A percentile compares a stretch with the other conserved stretches of the same genome.
Conservation (phyloP, 768 basidiomycete genomes). For the Tylopilus felleus region DNA sequence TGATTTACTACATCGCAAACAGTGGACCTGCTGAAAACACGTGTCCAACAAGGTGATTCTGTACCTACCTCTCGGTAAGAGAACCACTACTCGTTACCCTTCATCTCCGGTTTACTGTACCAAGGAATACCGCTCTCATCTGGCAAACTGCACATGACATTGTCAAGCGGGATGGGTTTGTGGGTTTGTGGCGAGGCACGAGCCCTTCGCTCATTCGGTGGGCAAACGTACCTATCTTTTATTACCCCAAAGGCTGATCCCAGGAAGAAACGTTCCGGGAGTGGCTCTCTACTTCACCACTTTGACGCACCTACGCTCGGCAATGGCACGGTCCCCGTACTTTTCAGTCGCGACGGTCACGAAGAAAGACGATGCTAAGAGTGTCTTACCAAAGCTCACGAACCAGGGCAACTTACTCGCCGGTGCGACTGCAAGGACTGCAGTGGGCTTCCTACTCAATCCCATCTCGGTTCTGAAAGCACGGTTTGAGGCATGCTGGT, state of each 20-base stretch:
- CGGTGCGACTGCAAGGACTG: constrained; percentile 77
- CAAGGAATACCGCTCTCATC: constrained; percentile 41
- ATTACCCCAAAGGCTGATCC: constrained; percentile 1
- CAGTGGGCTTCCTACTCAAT: constrained; percentile 81
- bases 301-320: constrained; percentile 74
- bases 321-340: constrained; percentile 69
- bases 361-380: constrained; percentile 31
- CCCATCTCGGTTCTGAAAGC: constrained; percentile 92
- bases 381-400: constrained; percentile 68
- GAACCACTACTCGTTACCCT: not conserved
- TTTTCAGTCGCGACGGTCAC: constrained; percentile 44
- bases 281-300: constrained; percentile 90
- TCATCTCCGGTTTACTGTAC: not conserved
- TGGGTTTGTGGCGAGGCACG: constrained; percentile 88
- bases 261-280: constrained; percentile 81
- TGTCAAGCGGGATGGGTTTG: constrained; percentile 56
- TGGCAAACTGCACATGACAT: constrained; percentile 55
- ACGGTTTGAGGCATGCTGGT: constrained; percentile 73
- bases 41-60: constrained; percentile 78
- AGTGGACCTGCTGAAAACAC: constrained; percentile 94
- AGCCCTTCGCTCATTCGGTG: constrained; percentile 73
- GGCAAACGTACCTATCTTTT: constrained; percentile 2
- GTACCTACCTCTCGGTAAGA: constrained; percentile 37
- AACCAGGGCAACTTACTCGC: constrained; percentile 80
- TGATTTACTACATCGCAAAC: not conserved